Conservation (phyloP, 129 eudicot species). For the Artemisia tridentata region DNA sequence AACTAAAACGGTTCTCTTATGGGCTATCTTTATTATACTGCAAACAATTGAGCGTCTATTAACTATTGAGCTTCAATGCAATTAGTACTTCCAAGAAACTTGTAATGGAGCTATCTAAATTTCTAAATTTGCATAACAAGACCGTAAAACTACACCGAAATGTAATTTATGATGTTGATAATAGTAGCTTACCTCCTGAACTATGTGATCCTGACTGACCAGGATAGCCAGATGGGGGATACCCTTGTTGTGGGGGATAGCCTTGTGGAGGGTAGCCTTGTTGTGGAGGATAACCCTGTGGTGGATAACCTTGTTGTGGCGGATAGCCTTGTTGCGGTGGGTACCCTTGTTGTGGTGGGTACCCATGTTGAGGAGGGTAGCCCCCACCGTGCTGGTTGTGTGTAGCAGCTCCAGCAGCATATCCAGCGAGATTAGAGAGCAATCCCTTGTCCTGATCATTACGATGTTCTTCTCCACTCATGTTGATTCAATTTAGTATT, state of each 20-base stretch:
- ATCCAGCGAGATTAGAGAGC: constrained; percentile 50
- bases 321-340: constrained; percentile 22
- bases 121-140: neutral
- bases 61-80: neutral
- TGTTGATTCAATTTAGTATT: constrained; percentile 31
- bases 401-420: constrained; percentile 54
- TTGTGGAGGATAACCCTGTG: constrained; percentile 25
- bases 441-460: constrained; percentile 57
- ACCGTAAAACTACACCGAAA: neutral
- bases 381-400: constrained; percentile 39
- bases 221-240: constrained; percentile 29
- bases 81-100: neutral
- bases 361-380: constrained; percentile 33
- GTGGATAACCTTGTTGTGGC: constrained; percentile 25
- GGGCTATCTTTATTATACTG: neutral
- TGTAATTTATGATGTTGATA: neutral
- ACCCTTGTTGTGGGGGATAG: constrained; percentile 30
- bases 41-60: neutral
- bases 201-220: constrained; percentile 28
- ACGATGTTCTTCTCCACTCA: constrained; percentile 53
- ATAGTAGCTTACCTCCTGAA: constrained; percentile 28
- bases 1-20: neutral
- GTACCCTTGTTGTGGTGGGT: constrained; percentile 17
- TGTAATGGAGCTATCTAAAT: neutral
- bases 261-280: constrained; percentile 33